Evolutionary conservation across 805 yeast species (phyloP), one percentile per base, ranked within the genome.

Genomic region (Pichia insulana): DNA sequence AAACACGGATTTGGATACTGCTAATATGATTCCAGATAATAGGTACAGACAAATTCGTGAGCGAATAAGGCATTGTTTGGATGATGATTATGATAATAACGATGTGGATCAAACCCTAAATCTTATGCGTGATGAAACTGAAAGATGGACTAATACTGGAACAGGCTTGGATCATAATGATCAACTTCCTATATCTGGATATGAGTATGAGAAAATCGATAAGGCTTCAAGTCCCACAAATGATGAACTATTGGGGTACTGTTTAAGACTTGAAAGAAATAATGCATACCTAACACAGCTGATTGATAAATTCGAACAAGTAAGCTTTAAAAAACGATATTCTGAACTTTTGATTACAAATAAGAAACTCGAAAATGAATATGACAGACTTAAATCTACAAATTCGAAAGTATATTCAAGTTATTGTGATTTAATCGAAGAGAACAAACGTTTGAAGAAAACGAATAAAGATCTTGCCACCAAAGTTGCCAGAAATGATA

Each of bases 371-470:
- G 30, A 39, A 15, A 31, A 36, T 8, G 59, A 57, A 22, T 51
- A 51, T 37, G 48, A 49, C 8, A 33, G 47, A 7, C 52, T 55
- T 19, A 47, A 54, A 33, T 45, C 44, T 15, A 43, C 54, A 4
- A 54, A 55, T 41, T 47, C 49, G 22, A 53, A 52, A 41, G 53
- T 57, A 2, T 57, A 50, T 36, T 49, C 50, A 7, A 56, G 57
- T 28, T 57, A 57, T 37, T 54, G 46, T 35, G 56, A 52, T 28
- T 41, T 57, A 20, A 41, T 52, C 25, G 46, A 48, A 13, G 47
- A 48, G 15, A 30, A 45, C 4, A 42, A 41, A 22, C n/a, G n/a
- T n/a, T 20, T 34, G 2, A 37, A 40, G 18, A 4, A 2, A 2
- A 30, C 36, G 8, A 41, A 43, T 15, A 2, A 17, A 11, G 18